Evolutionary conservation across 1,284 basidiomycete species (phyloP).

Genomic region (Cutaneotrichosporon mucoides): DNA sequence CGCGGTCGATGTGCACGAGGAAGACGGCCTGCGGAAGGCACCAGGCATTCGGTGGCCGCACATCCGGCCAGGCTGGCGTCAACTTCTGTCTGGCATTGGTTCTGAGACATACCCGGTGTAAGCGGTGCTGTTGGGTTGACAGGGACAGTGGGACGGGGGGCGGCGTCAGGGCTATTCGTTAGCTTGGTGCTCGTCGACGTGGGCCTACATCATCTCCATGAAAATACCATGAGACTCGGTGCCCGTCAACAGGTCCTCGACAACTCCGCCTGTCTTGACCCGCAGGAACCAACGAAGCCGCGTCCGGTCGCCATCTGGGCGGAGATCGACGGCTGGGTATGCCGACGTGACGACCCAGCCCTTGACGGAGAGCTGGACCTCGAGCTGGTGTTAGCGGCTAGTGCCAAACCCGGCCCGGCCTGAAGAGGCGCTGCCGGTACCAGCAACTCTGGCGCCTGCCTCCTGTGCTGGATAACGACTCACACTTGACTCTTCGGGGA

Average conservation of each 20-base stretch:
- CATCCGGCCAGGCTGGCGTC: conserved; percentile 38
- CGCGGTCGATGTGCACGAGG: conserved; percentile 43
- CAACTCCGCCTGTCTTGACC: conserved; percentile 33
- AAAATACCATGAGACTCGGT: conserved; percentile 37
- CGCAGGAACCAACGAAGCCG: conserved; percentile 41
- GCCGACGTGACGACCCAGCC: conserved; percentile 40
- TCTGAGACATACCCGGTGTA: conserved; percentile 37
- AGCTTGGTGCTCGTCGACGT: neutral
- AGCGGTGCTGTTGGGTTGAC: conserved; percentile 30
- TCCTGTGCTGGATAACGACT: no score
- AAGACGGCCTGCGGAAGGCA: conserved; percentile 39
- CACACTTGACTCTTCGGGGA: conserved; percentile 36
- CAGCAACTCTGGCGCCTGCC: no score
- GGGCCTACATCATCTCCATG: conserved; percentile 36
- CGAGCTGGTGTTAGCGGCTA: conserved; percentile 33
- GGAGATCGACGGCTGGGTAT: conserved; percentile 36
- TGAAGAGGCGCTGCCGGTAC: no score
- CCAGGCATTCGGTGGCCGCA: conserved; percentile 35
- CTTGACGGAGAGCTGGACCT: conserved; percentile 34
- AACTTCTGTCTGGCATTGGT: neutral
- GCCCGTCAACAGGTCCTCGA: conserved; percentile 41
- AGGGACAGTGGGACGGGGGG: conserved; percentile 13
- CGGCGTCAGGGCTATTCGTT: conserved; percentile 1
- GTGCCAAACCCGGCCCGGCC: no score
- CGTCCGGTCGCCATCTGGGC: conserved; percentile 27